Evolutionary conservation across 495 filamentous ascomycete genomes (phyloP).

Genomic region (Chaetomidium leptoderma): DNA sequence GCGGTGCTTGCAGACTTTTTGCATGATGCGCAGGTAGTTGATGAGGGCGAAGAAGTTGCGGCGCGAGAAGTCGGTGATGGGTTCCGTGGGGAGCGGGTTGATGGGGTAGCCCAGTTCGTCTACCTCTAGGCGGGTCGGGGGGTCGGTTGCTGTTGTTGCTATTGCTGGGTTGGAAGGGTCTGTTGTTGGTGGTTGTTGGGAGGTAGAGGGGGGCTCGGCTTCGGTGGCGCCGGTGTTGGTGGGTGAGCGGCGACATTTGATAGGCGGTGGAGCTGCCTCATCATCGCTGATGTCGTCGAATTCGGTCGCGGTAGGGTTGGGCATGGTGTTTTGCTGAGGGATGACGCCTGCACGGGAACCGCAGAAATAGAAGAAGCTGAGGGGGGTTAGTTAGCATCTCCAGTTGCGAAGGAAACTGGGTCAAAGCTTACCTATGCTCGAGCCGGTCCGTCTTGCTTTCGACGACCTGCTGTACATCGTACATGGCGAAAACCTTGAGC

Average conservation of each 20-base stretch:
- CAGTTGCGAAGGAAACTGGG: background rate
- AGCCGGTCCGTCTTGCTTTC: conserved; percentile 78
- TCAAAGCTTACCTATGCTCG: conserved; percentile 61
- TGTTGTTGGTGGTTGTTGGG: conserved; percentile 10
- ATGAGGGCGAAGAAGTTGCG: conserved; percentile 92
- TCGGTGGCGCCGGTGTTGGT: conserved; percentile 19
- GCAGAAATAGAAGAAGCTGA: conserved; percentile 86
- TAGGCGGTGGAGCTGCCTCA: conserved; percentile 80
- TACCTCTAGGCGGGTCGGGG: conserved; percentile 65
- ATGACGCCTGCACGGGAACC: conserved; percentile 46
- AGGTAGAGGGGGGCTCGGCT: conserved; percentile 8
- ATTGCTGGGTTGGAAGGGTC: background rate
- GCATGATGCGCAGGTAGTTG: conserved; percentile 90
- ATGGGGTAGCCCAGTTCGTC: conserved; percentile 82
- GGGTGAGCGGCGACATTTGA: conserved; percentile 54
- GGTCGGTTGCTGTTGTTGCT: conserved; percentile 11
- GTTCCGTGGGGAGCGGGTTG: conserved; percentile 60
- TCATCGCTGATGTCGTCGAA: conserved; percentile 51
- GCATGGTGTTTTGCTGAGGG: conserved; percentile 11
- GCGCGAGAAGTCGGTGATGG: conserved; percentile 85
- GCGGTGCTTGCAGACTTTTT: conserved; percentile 93
- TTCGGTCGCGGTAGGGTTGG: conserved; percentile 28
- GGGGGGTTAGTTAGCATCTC: background rate
- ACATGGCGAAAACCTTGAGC: conserved; percentile 85
- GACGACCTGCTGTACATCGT: conserved; percentile 85